Percentiles rank a stretch among this genome's conserved stretches.
Evolutionary conservation across 768 basidiomycete species (phyloP).

Genomic region (Phaffia tasmanica): DNA sequence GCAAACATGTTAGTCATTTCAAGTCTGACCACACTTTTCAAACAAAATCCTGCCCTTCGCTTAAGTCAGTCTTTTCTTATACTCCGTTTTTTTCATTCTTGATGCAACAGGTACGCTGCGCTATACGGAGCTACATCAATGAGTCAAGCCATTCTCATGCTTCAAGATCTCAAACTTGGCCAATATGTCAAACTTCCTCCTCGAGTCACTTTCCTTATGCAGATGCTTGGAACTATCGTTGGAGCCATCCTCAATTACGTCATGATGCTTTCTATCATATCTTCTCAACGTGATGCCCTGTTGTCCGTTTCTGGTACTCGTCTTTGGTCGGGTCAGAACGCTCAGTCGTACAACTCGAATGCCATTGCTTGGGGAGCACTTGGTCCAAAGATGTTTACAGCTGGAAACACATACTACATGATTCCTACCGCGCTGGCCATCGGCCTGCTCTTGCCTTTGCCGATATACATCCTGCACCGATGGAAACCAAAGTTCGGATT

Average conservation of each 20-base stretch:
- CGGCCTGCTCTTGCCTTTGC: conserved; percentile 30
- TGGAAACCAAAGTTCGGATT: conserved; percentile 24
- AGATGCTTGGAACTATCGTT: conserved; percentile 29
- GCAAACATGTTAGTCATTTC: conserved; percentile 32
- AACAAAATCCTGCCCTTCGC: too few species aligned
- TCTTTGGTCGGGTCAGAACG: conserved; percentile 33
- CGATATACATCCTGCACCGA: conserved; percentile 29
- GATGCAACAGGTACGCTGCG: not conserved
- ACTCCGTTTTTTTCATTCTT: not conserved
- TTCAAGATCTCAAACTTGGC: conserved; percentile 31
- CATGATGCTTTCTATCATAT: conserved; percentile 28
- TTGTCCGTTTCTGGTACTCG: conserved; percentile 26
- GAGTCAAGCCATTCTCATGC: conserved; percentile 28
- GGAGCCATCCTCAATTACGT: conserved; percentile 32
- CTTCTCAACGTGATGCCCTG: conserved; percentile 7
- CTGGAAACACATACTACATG: conserved; percentile 30
- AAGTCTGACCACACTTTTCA: not conserved
- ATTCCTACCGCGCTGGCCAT: conserved; percentile 30
- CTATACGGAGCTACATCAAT: conserved; percentile 31
- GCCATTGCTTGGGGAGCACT: conserved; percentile 43
- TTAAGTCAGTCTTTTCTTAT: not conserved
- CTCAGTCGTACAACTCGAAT: conserved; percentile 32
- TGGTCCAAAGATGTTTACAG: conserved; percentile 37
- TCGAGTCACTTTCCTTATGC: conserved; percentile 30
- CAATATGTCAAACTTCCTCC: conserved; percentile 32